Conservation (phyloP, 768 basidiomycete species). For the Leccinum imitatum region DNA sequence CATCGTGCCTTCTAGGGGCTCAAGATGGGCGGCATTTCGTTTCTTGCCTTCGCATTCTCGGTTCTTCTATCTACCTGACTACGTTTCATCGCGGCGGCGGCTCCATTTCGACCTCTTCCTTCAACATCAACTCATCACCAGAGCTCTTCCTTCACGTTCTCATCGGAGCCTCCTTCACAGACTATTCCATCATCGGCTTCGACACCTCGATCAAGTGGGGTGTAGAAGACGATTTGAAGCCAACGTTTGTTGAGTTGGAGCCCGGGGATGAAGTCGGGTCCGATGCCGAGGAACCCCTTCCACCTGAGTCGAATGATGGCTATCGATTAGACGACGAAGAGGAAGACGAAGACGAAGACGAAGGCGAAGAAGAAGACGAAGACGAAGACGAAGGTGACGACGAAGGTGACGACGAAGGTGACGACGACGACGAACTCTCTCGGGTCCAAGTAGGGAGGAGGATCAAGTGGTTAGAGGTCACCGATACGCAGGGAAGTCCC, state of each 20-base stretch:
- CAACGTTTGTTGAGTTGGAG: background rate
- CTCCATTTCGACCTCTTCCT: background rate
- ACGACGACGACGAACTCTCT: background rate
- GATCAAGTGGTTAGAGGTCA: too few relatives aligned
- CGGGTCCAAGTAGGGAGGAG: too few relatives aligned
- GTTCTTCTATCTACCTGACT: background rate
- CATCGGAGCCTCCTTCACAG: background rate
- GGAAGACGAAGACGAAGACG: too few relatives aligned
- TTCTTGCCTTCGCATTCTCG: background rate
- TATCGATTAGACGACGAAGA: too few relatives aligned
- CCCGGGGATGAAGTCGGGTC: background rate
- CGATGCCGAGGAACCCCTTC: background rate
- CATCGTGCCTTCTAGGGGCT: too few relatives aligned
- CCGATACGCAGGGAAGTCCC: too few relatives aligned
- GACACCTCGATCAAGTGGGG: background rate
- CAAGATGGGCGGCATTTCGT: background rate
- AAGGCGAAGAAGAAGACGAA: background rate
- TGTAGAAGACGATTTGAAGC: background rate
- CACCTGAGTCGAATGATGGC: background rate
- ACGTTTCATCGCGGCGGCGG: background rate
- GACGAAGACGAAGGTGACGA: background rate
- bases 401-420: background rate
- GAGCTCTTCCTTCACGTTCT: background rate
- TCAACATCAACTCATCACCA: background rate
- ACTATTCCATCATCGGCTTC: background rate